Percentiles rank a stretch among this genome's conserved stretches.
Evolutionary conservation across 2,329 filamentous ascomycete species (phyloP).

Genomic region (Harringtonia aguacate): DNA sequence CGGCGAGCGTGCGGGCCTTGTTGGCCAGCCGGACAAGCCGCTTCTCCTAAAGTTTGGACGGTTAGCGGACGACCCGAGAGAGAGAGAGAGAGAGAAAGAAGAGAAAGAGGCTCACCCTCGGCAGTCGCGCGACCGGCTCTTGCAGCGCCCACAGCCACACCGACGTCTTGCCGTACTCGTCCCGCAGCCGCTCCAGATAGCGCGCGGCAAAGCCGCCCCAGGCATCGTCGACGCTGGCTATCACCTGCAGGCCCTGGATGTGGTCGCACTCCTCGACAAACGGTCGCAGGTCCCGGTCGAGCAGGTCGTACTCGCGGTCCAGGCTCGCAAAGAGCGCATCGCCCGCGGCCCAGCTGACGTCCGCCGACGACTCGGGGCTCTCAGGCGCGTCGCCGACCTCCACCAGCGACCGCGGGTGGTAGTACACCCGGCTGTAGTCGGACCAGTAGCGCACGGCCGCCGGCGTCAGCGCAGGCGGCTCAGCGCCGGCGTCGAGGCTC

Average conservation of each 20-base stretch:
- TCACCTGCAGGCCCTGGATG: slow-evolving; percentile 76
- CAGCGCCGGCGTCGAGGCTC: slow-evolving; percentile 61
- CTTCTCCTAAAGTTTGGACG: slow-evolving; percentile 41
- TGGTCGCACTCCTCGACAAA: slow-evolving; percentile 92
- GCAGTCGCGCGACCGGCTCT: slow-evolving; percentile 40
- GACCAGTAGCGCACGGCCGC: slow-evolving; percentile 89
- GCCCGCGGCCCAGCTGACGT: slow-evolving; percentile 49
- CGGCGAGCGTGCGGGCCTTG: slow-evolving; percentile 58
- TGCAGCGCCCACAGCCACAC: slow-evolving; percentile 85
- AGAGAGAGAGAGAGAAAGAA: background rate
- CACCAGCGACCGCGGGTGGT: slow-evolving; percentile 77
- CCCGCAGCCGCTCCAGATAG: slow-evolving; percentile 68
- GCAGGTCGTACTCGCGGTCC: slow-evolving; percentile 71
- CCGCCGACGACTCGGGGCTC: background rate
- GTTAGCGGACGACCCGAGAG: no score
- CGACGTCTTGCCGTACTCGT: slow-evolving; percentile 82
- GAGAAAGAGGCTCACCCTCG: slow-evolving; percentile 31
- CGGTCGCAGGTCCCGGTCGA: slow-evolving; percentile 80
- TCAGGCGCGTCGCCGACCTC: slow-evolving; percentile 42
- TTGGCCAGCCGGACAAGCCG: slow-evolving; percentile 59
- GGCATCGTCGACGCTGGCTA: slow-evolving; percentile 62
- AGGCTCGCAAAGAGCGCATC: slow-evolving; percentile 63
- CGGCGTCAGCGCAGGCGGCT: slow-evolving; percentile 51
- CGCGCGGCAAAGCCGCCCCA: slow-evolving; percentile 69
- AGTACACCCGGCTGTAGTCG: slow-evolving; percentile 88